These are phyloP conservation scores for Phymatotrichopsis omnivora DNA, from an alignment of 2,329 filamentous ascomycete species.

Conservation along the genomic window DNA sequence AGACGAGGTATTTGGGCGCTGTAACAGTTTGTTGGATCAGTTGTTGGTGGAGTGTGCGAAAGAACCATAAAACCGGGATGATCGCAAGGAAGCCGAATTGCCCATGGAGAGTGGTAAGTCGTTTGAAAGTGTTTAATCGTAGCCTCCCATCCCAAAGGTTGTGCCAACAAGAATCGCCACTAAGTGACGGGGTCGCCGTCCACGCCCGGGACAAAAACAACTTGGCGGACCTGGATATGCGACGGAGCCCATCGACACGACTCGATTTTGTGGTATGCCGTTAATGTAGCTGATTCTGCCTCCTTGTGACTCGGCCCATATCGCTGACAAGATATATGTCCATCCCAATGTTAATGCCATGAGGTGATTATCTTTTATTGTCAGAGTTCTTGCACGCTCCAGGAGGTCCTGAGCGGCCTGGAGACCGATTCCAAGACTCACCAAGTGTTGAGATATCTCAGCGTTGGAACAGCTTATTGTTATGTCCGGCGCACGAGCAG, in stretches of 20 bases:
- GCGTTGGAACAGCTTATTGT: not conserved
- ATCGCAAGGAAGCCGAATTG: not conserved
- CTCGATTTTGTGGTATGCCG: not conserved
- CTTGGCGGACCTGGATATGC: not conserved
- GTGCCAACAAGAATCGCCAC: not conserved
- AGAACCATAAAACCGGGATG: not conserved
- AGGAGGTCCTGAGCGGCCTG: not conserved
- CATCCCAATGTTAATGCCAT: not conserved
- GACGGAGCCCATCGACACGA: too few species aligned
- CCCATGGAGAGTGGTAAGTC: not conserved
- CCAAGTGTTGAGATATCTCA: not conserved
- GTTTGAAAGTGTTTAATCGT: not conserved
- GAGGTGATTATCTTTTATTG: not conserved
- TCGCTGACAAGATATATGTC: not conserved
- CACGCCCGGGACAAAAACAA: not conserved
- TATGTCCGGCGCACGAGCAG: not conserved
- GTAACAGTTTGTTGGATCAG: not conserved
- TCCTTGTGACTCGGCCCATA: conserved; percentile 1
- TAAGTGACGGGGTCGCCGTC: not conserved
- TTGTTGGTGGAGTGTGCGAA: not conserved
- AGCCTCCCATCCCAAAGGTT: not conserved
- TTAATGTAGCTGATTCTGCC: not conserved
- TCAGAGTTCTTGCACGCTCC: not conserved
- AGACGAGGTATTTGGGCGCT: not conserved
- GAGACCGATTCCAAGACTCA: not conserved